These are phyloP conservation scores for Nigrospora osmanthi DNA, from an alignment of 2,329 filamentous ascomycete genomes.

Conservation along the genomic window DNA sequence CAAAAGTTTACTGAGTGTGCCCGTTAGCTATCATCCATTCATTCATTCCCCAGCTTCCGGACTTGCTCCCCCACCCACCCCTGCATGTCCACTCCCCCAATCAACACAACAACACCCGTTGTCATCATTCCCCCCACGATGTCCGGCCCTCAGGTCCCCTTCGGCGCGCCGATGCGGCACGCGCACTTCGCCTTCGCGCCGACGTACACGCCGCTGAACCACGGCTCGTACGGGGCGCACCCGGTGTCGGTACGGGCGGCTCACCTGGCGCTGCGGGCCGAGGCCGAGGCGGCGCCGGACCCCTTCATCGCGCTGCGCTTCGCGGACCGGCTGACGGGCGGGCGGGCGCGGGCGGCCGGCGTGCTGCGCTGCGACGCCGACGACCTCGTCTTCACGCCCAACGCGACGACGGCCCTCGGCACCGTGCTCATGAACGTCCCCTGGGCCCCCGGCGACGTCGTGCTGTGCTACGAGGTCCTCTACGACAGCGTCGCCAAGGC, in stretches of 20 bases:
- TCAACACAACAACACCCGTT: too few relatives aligned
- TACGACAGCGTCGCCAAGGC: conserved; percentile 56
- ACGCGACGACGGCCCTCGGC: conserved; percentile 57
- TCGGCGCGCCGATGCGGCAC: conserved; percentile 19
- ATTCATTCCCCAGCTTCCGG: too few relatives aligned
- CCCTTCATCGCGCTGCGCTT: conserved; percentile 19
- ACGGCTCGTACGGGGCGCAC: conserved; percentile 19
- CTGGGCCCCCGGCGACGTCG: conserved; percentile 47
- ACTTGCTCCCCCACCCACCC: too few relatives aligned
- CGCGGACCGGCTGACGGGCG: conserved; percentile 8
- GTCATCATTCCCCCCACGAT: background rate
- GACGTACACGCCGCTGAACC: conserved; percentile 20
- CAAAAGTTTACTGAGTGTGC: too few relatives aligned
- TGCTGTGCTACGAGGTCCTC: conserved; percentile 55
- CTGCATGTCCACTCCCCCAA: too few relatives aligned
- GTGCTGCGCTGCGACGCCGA: conserved; percentile 10
- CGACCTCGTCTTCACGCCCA: conserved; percentile 50
- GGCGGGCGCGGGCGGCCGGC: conserved; percentile 9
- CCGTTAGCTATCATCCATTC: too few relatives aligned
- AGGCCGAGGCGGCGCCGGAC: conserved; percentile 17
- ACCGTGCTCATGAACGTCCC: conserved; percentile 53
- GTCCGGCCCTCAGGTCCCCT: conserved; percentile 9
- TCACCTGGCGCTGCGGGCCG: conserved; percentile 12
- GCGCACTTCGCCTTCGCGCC: conserved; percentile 19
- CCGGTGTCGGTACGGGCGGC: conserved; percentile 13